Conservation (phyloP, 306 rosid genomes). For the Potentilla sterilis region DNA sequence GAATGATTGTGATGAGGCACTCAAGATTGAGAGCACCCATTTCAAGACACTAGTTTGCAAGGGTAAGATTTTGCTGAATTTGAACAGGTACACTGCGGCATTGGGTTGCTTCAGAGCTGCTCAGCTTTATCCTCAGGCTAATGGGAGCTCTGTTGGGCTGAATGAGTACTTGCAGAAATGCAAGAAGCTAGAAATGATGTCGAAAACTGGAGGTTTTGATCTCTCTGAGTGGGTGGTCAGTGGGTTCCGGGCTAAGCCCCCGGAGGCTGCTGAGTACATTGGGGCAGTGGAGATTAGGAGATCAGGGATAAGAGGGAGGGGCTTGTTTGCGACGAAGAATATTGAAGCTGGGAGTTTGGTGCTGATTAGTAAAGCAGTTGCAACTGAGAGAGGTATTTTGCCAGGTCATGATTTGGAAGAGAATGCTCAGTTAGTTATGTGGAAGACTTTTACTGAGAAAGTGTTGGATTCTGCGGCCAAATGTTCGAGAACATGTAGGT, state of each 20-base stretch:
- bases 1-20: slow-evolving; percentile 66
- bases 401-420: slow-evolving; percentile 54
- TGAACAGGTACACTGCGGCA: slow-evolving; percentile 61
- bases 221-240: slow-evolving; percentile 74
- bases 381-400: slow-evolving; percentile 71
- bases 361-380: slow-evolving; percentile 64
- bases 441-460: slow-evolving; percentile 73
- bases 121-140: slow-evolving; percentile 43
- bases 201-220: slow-evolving; percentile 65
- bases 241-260: slow-evolving; percentile 56
- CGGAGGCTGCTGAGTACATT: slow-evolving; percentile 69
- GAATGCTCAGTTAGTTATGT: slow-evolving; percentile 77
- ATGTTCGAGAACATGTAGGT: slow-evolving; percentile 38
- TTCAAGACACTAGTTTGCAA: slow-evolving; percentile 80
- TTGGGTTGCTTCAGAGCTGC: slow-evolving; percentile 57
- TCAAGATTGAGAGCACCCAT: slow-evolving; percentile 56
- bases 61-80: slow-evolving; percentile 72
- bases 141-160: slow-evolving; percentile 42
- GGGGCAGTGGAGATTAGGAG: slow-evolving; percentile 61
- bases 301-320: slow-evolving; percentile 76
- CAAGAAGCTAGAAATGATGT: slow-evolving; percentile 61
- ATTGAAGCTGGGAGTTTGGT: slow-evolving; percentile 68
- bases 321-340: slow-evolving; percentile 62
- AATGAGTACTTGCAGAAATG: slow-evolving; percentile 66
- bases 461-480: slow-evolving; percentile 44